Conservation (phyloP, 805 yeast genomes). For the Danielia oregonensis region DNA sequence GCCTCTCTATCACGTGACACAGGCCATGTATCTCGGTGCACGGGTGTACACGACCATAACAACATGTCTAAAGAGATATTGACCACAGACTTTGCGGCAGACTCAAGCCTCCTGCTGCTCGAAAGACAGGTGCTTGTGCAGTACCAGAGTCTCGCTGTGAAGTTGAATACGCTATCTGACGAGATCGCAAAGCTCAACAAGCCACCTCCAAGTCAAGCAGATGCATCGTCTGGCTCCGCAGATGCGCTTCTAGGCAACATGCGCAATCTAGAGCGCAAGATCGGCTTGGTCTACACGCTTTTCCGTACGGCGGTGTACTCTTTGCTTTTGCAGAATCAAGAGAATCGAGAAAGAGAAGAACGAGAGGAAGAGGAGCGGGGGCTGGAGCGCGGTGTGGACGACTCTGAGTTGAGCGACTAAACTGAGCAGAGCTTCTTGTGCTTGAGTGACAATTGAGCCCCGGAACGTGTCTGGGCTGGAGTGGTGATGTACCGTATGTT, state of each 20-base stretch:
- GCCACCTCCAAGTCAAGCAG: slow-evolving; percentile 5
- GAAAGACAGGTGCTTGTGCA: slow-evolving; percentile 35
- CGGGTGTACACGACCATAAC: too few species aligned
- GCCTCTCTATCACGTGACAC: too few species aligned
- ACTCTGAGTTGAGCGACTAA: too few species aligned
- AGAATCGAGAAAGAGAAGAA: slow-evolving; percentile 1
- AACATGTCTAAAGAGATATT: slow-evolving; percentile 7
- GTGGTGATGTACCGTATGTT: too few species aligned
- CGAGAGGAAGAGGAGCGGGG: neutral
- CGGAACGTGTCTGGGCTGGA: too few species aligned
- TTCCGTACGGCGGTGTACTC: slow-evolving; percentile 71
- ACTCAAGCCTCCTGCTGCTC: slow-evolving; percentile 18
- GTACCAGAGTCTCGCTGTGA: slow-evolving; percentile 34
- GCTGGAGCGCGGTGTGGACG: too few species aligned
- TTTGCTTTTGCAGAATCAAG: slow-evolving; percentile 44
- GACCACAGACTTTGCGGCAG: slow-evolving; percentile 8
- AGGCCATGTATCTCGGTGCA: too few species aligned
- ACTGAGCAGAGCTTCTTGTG: too few species aligned
- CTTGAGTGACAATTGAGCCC: too few species aligned
- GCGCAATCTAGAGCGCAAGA: slow-evolving; percentile 58
- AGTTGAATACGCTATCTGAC: slow-evolving; percentile 26
- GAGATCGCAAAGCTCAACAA: slow-evolving; percentile 30
- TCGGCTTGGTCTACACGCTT: slow-evolving; percentile 61
- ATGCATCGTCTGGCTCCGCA: slow-evolving; percentile 18
- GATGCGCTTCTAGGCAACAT: slow-evolving; percentile 43